These are phyloP conservation scores for Ceratonia siliqua DNA, from an alignment of 306 rosid genomes.

Conservation along the genomic window DNA sequence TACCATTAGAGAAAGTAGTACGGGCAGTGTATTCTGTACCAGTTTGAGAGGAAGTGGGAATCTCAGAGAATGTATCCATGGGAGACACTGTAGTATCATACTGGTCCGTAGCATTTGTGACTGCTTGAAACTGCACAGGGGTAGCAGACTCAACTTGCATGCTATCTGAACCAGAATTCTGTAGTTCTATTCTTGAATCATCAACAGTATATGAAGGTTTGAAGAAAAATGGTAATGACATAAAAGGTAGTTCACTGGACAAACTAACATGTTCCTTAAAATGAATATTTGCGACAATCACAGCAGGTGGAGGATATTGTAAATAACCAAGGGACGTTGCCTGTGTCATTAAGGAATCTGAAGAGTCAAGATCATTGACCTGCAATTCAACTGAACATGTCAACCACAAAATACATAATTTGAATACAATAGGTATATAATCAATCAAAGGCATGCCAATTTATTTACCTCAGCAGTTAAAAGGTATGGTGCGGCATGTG, in stretches of 20 bases:
- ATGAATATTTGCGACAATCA: slow-evolving; percentile 76
- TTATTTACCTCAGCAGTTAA: slow-evolving; percentile 85
- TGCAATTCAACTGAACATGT: slow-evolving; percentile 43
- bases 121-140: slow-evolving; percentile 61
- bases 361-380: slow-evolving; percentile 95
- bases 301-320: slow-evolving; percentile 92
- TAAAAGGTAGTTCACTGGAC: slow-evolving; percentile 65
- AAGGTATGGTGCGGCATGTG: slow-evolving; percentile 88
- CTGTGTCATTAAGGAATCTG: slow-evolving; percentile 83
- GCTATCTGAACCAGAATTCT: slow-evolving; percentile 53
- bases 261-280: slow-evolving; percentile 58
- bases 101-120: slow-evolving; percentile 73
- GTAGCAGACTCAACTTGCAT: slow-evolving; percentile 66
- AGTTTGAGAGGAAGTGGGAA: slow-evolving; percentile 41
- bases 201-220: slow-evolving; percentile 70
- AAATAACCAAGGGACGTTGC: slow-evolving; percentile 92
- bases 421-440: slow-evolving; percentile 2
- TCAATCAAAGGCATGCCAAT: slow-evolving; percentile 20
- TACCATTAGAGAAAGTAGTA: slow-evolving; percentile 42
- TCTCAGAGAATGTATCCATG: slow-evolving; percentile 54
- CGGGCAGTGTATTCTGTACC: slow-evolving; percentile 34
- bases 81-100: slow-evolving; percentile 69
- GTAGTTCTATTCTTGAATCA: slow-evolving; percentile 65
- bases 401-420: background rate
- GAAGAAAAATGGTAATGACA: slow-evolving; percentile 67